A percentile compares a stretch with the other conserved stretches of the same genome.
phyloP scores from a whole-genome alignment of 2,329 filamentous ascomycete species.

The Microdochium bolleyi region DNA sequence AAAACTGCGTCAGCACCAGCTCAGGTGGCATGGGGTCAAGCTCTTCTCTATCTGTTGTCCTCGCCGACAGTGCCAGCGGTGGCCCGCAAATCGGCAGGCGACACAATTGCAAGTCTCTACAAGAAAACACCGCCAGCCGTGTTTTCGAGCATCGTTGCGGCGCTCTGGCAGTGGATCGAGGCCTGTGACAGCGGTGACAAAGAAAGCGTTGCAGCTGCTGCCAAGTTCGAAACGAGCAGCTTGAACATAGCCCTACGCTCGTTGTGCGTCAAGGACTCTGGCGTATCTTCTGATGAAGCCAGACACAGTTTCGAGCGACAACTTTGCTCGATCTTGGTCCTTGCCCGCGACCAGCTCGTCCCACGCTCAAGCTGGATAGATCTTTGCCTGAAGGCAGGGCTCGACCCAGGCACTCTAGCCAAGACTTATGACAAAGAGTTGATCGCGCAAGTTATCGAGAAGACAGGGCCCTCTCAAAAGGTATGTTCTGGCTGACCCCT shows the following conservation, averaged over 20 bases:
- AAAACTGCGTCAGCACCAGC: conserved; percentile 39
- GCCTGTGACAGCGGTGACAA: conserved; percentile 64
- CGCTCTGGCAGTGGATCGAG: conserved; percentile 74
- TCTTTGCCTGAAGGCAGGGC: conserved; percentile 66
- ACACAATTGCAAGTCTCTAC: conserved; percentile 59
- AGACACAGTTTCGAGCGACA: conserved; percentile 48
- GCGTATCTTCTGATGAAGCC: conserved; percentile 4
- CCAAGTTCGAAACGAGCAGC: conserved; percentile 56
- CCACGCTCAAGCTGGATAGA: conserved; percentile 83
- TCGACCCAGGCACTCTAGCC: conserved; percentile 77
- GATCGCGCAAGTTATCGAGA: conserved; percentile 56
- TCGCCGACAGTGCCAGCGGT: conserved; percentile 51
- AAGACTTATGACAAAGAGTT: conserved; percentile 54
- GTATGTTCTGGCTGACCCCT: conserved; percentile 14
- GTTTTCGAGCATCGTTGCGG: conserved; percentile 57
- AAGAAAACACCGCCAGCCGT: conserved; percentile 47
- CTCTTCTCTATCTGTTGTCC: conserved; percentile 71
- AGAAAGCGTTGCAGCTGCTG: conserved; percentile 60
- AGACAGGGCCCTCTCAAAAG: conserved; percentile 36
- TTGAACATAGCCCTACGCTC: conserved; percentile 54
- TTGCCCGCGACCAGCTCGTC: conserved; percentile 72
- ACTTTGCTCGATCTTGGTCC: conserved; percentile 67
- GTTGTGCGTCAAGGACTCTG: conserved; percentile 52
- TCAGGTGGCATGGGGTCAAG: conserved; percentile 72
- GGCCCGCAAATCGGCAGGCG: conserved; percentile 55